Base-by-base conservation (phyloP, 257 asterid genomes). In the Cruciata laevipes region DNA sequence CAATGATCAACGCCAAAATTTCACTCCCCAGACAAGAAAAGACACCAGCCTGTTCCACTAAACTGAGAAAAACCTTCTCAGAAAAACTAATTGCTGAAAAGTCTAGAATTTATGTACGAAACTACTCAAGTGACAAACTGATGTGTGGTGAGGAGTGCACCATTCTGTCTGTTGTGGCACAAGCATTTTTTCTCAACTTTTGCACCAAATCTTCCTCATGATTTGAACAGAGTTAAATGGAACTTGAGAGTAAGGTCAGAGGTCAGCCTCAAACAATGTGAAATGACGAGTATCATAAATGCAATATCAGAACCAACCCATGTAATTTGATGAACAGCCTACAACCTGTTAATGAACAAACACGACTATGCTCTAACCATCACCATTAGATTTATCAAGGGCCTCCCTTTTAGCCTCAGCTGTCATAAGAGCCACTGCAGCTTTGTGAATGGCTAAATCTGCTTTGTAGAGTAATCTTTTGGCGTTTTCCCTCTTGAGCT, bases 401-500 rank as follows among this genome's bases (percentile, higher is more conserved):
- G 89, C 70, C 58, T 80, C 89, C 85, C 81, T 81, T 32, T 89
- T 77, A 47, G 94, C 95, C 57, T 92, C 96, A 21, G 97, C 97
- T 53, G 82, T 83, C 93, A 86, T 89, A 57, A 89, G 71, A 71
- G 93, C 90, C 52, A 75, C 75, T 67, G 71, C 91, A 65, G 98
- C 97, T 80, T 84, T 89, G 79, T 93, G 97, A 76, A 89, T 73
- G 23, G 94, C 93, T 53, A 81, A 49, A 74, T 93, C 97, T 66
- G 98, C 98, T 72, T 79, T 79, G 65, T 69, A 76, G 35, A 86
- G 75, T 82, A 87, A 71, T 75, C 80, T 89, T 52, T 81, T 88
- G 32, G 98, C 98, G 76, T 65, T 85, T 70, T 87, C 95, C 68
- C 94, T 86, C 87, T 89, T 93, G 60, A 87, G 79, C 82, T 83